Evolutionary conservation across 2,329 filamentous ascomycete species (phyloP).

Genomic region (Knufia fluminis): DNA sequence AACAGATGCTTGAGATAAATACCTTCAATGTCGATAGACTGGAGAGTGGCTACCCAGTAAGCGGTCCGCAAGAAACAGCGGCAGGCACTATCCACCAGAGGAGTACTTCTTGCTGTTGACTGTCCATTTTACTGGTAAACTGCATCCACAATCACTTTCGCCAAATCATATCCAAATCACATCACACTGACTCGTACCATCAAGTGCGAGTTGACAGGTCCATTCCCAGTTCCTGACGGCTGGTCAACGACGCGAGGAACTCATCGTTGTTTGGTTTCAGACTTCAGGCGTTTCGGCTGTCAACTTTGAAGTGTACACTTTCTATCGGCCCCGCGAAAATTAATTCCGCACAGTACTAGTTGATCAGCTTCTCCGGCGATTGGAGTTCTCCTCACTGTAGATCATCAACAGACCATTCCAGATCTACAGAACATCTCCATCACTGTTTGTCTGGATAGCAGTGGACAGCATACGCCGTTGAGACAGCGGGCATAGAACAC

Average conservation of each 20-base stretch:
- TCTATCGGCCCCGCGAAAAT: neutral
- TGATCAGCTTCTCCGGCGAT: neutral
- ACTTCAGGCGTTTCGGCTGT: neutral
- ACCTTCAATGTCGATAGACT: no score
- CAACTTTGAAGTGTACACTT: neutral
- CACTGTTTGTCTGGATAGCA: neutral
- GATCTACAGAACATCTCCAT: neutral
- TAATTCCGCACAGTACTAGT: neutral
- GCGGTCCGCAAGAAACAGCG: neutral
- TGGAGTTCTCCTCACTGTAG: conserved; percentile 1
- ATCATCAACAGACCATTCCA: conserved; percentile 5
- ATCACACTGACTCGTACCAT: neutral
- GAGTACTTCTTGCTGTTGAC: neutral
- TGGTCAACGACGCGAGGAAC: neutral
- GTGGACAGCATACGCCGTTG: no score
- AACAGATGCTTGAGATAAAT: no score
- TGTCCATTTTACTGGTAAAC: neutral
- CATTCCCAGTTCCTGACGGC: neutral
- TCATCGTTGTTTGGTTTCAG: neutral
- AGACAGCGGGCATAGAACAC: neutral
- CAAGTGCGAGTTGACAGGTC: neutral
- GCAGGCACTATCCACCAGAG: neutral
- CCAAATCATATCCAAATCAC: conserved; percentile 2
- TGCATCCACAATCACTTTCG: conserved; percentile 1
- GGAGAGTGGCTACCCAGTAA: neutral